Conservation (phyloP, 73 alveolate genomes). For the Paramecium octaurelia region DNA sequence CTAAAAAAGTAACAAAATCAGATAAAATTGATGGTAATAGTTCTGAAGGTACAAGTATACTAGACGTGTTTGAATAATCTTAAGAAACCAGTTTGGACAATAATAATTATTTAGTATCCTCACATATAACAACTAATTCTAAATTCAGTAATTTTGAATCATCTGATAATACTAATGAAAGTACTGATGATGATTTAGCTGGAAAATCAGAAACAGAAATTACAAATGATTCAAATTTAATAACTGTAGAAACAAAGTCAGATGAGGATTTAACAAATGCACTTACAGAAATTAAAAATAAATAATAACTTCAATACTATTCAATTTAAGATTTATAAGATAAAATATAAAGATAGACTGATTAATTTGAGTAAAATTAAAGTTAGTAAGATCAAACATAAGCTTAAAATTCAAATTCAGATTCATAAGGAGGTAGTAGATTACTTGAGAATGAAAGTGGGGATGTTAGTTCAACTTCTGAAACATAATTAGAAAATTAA, state of each 20-base stretch:
- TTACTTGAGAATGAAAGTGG: background rate
- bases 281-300: background rate
- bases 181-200: background rate
- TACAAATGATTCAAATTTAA: background rate
- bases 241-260: background rate
- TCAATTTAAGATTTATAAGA: background rate
- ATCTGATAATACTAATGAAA: background rate
- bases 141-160: background rate
- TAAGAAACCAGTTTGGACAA: background rate
- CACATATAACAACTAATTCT: background rate
- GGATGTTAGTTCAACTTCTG: background rate
- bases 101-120: background rate
- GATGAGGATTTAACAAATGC: background rate
- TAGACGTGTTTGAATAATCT: background rate
- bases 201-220: background rate
- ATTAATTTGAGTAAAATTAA: no score
- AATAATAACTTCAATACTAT: background rate
- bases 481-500: background rate
- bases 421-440: background rate
- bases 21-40: background rate
- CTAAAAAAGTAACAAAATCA: background rate
- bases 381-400: background rate
- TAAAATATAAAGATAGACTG: background rate
- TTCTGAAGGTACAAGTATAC: background rate
- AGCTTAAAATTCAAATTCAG: background rate